phyloP scores from a whole-genome alignment of 192 early-diverging fungal species.

The Linnemannia hyalina region DNA sequence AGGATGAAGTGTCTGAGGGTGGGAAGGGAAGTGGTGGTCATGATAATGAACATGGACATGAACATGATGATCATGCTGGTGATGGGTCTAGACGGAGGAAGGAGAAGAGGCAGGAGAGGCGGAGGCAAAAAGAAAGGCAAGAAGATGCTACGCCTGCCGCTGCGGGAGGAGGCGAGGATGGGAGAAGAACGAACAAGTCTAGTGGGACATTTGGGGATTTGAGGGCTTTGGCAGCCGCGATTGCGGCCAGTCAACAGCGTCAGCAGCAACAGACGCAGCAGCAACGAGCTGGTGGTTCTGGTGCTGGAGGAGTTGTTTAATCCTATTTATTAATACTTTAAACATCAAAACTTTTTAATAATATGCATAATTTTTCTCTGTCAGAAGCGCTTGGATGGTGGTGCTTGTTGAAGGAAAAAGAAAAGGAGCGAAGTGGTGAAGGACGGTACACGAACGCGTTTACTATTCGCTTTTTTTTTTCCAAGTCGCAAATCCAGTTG shows the following conservation, averaged over 20 bases:
- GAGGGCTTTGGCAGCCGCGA: conserved; percentile 1
- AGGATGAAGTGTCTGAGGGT: background rate
- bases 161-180: background rate
- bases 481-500: too few relatives aligned
- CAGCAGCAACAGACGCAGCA: background rate
- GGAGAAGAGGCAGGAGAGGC: background rate
- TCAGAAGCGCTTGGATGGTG: too few relatives aligned
- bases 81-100: background rate
- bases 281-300: background rate
- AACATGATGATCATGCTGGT: background rate
- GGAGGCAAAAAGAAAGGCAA: background rate
- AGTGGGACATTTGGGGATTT: conserved; percentile 20
- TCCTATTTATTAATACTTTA: background rate
- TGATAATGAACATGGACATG: conserved; percentile 2
- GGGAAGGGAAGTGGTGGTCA: background rate
- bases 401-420: too few relatives aligned
- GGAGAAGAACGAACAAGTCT: background rate
- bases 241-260: background rate
- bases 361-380: too few relatives aligned
- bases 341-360: too few relatives aligned
- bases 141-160: background rate
- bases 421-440: too few relatives aligned
- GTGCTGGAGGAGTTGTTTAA: background rate
- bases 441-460: too few relatives aligned
- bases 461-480: too few relatives aligned